Evolutionary conservation across 345 rosid genomes (phyloP).

Genomic region (Cochlearia excelsa): DNA sequence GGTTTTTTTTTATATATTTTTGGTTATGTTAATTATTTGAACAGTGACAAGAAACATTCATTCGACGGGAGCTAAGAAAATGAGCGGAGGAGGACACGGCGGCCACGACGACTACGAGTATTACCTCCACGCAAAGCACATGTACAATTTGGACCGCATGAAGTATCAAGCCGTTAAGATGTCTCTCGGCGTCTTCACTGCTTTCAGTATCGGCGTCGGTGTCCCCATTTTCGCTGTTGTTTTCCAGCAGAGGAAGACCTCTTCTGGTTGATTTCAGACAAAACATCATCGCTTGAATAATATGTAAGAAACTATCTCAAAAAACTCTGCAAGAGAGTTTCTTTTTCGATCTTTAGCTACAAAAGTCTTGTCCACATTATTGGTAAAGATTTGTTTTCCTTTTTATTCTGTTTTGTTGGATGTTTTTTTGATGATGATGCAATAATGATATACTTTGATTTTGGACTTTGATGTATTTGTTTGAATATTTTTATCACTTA

Average conservation of each 20-base stretch:
- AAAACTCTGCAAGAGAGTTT: constrained; percentile 22
- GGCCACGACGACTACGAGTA: constrained; percentile 61
- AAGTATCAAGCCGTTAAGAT: constrained; percentile 72
- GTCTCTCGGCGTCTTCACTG: constrained; percentile 78
- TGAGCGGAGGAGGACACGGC: constrained; percentile 52
- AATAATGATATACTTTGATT: constrained; percentile 26
- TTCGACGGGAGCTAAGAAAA: constrained; percentile 37
- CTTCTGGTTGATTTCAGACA: constrained; percentile 46
- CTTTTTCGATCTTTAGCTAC: constrained; percentile 25
- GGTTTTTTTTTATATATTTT: neutral
- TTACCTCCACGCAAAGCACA: constrained; percentile 90
- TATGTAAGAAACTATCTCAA: constrained; percentile 23
- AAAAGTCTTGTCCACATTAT: constrained; percentile 6
- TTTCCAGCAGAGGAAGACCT: constrained; percentile 94
- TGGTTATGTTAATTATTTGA: neutral
- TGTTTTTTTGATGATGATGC: constrained; percentile 15
- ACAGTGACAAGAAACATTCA: constrained; percentile 38
- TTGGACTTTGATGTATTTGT: constrained; percentile 1
- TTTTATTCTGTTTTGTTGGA: constrained; percentile 4
- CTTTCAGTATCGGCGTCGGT: constrained; percentile 79
- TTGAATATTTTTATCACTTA: neutral
- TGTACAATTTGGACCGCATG: constrained; percentile 98
- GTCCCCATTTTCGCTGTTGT: constrained; percentile 88
- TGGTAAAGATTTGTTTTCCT: constrained; percentile 15
- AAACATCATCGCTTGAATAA: constrained; percentile 12